A percentile compares a stretch with the other conserved stretches of the same genome.
Conservation (phyloP, 345 rosid genomes). For the Populus alba region DNA sequence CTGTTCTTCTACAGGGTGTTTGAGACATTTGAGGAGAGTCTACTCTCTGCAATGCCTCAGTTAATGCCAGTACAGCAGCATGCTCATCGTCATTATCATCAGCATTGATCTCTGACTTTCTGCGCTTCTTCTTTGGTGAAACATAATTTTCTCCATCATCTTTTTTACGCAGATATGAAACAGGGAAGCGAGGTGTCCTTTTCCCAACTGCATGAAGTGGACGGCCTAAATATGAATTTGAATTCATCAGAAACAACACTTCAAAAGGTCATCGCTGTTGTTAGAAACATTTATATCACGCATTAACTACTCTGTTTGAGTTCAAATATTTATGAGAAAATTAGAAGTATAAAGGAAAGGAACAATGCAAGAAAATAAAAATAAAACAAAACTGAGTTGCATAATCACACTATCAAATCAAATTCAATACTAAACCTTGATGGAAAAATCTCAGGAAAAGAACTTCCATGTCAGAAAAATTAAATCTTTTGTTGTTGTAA, state of each 20-base stretch:
- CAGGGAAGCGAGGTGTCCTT: conserved; percentile 96
- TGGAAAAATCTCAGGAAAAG: neutral
- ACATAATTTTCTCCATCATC: conserved; percentile 45
- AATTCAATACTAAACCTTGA: neutral
- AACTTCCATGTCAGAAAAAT: neutral
- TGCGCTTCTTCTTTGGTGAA: conserved; percentile 46
- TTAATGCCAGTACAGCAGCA: conserved; percentile 66
- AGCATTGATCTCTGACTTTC: conserved; percentile 43
- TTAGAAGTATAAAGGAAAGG: neutral
- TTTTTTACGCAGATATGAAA: conserved; percentile 47
- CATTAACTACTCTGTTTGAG: neutral
- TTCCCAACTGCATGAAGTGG: conserved; percentile 81
- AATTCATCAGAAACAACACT: conserved; percentile 18
- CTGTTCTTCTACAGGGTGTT: conserved; percentile 41
- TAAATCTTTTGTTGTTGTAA: neutral
- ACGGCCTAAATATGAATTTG: conserved; percentile 44
- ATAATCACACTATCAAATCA: neutral
- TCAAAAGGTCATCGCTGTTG: neutral
- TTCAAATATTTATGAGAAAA: neutral
- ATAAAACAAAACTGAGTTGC: neutral
- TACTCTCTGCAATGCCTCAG: conserved; percentile 62
- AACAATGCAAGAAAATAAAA: neutral
- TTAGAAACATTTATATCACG: neutral
- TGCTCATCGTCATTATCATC: conserved; percentile 66
- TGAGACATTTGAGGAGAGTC: conserved; percentile 62